Evolutionary conservation across 768 basidiomycete genomes (phyloP).

Genomic region (Leccinum boreale): DNA sequence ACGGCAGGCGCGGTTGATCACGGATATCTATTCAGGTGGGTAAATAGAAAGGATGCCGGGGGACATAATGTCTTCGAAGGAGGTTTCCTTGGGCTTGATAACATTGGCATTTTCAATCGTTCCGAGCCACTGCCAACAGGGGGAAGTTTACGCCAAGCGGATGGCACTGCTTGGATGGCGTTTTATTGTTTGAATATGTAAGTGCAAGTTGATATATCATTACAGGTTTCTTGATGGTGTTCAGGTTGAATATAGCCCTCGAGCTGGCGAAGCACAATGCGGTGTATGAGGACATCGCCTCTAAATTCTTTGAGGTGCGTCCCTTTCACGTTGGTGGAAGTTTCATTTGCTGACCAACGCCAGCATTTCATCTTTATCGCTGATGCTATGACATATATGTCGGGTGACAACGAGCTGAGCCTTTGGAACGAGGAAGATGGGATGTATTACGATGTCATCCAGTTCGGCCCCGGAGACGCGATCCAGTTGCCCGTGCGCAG

Average conservation of each 20-base stretch:
- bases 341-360: slow-evolving; percentile 15
- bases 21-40: slow-evolving; percentile 64
- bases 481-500: slow-evolving; percentile 93
- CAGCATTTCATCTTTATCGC: slow-evolving; percentile 98
- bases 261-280: slow-evolving; percentile 97
- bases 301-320: slow-evolving; percentile 88
- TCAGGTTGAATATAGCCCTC: slow-evolving; percentile 92
- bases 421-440: slow-evolving; percentile 98
- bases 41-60: slow-evolving; percentile 93
- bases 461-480: slow-evolving; percentile 74
- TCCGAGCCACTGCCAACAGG: slow-evolving; percentile 96
- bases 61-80: slow-evolving; percentile 98
- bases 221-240: slow-evolving; percentile 2
- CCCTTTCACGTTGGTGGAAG: not conserved
- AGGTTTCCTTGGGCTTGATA: slow-evolving; percentile 96
- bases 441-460: slow-evolving; percentile 97
- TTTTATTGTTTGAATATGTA: slow-evolving; percentile 98
- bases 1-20: not conserved
- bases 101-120: slow-evolving; percentile 97
- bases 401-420: slow-evolving; percentile 72
- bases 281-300: slow-evolving; percentile 98
- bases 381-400: slow-evolving; percentile 94
- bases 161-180: slow-evolving; percentile 99
- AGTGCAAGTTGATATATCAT: slow-evolving; percentile 18
- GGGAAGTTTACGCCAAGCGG: slow-evolving; percentile 90